Evolutionary conservation across 257 asterid genomes (phyloP), one percentile per base, ranked within the genome.

Genomic region (Solanum paucissectum): DNA sequence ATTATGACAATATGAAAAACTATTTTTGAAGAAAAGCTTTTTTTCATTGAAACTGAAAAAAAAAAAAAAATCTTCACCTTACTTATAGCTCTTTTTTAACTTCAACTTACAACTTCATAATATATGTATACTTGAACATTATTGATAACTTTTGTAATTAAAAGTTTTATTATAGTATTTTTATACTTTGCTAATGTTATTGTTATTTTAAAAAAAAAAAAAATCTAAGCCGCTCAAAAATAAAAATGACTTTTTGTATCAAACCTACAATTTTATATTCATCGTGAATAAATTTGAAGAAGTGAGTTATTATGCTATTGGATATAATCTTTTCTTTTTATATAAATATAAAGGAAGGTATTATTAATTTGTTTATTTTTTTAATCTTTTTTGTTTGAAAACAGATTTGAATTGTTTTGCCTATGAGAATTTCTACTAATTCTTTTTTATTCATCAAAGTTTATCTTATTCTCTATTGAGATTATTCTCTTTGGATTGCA

Each of bases 191-290:
- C 18, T 25, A 25, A 25, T 66, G 0, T 25, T 25, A 25, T 66
- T 25, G 34, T 25, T 64, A 25, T 44, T 42, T 9, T 13, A 5
- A 13, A 1, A 13, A 49, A 44, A 44, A 44, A 12, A 9, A 9
- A 42, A 42, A 0, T 44, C 7, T 46, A 46, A 13, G 58, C 58
- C 20, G 0, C n/a, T 55, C 23, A 49, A 49, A 49, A 49, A 49
- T 16, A 49, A 49, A 49, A 55, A 64, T 25, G 18, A 25, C 0
- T 64, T 0, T 64, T 2, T 27, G 71, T n/a, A 62, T 21, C 29
- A n/a, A 60, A 60, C 0, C 29, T 64, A 0, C 1, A 9, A 0
- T 25, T 11, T n/a, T 2, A 66, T 27, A 0, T 66, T 66, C 1
- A 0, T 29, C 11, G 0, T 7, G 5, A 7, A 69, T 69, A 69